Percentiles rank a stretch among this genome's conserved stretches.
Conservation (phyloP, 768 basidiomycete genomes). For the Psilocybe azurescens region DNA sequence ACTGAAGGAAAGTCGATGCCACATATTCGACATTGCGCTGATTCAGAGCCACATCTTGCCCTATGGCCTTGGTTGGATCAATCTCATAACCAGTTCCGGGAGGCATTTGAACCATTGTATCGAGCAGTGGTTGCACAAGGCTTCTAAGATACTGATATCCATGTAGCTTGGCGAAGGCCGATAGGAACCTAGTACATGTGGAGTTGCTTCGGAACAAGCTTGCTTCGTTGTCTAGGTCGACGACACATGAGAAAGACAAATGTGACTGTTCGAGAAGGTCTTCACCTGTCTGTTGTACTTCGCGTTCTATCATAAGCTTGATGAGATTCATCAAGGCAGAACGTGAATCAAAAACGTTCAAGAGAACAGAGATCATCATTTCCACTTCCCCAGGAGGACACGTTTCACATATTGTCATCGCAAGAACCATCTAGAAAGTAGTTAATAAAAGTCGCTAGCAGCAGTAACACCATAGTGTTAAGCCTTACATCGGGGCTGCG, state of each 20-base stretch:
- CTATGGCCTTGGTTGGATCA: constrained; percentile 65
- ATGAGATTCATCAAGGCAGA: constrained; percentile 73
- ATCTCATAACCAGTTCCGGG: constrained; percentile 78
- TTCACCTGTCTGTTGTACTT: constrained; percentile 78
- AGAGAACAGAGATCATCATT: constrained; percentile 81
- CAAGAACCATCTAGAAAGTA: constrained; percentile 65
- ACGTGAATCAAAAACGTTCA: constrained; percentile 86
- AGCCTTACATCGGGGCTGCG: constrained; percentile 73
- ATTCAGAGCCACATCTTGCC: constrained; percentile 71
- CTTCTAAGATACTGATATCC: constrained; percentile 91
- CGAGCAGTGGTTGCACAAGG: constrained; percentile 77
- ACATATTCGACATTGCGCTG: constrained; percentile 73
- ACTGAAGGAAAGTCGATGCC: constrained; percentile 74
- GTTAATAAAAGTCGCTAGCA: neutral
- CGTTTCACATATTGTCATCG: constrained; percentile 86
- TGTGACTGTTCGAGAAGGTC: neutral
- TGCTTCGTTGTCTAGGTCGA: constrained; percentile 69
- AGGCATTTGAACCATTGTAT: constrained; percentile 75
- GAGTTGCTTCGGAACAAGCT: constrained; percentile 90
- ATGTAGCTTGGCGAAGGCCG: constrained; percentile 86
- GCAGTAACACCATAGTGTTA: neutral
- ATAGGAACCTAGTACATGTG: constrained; percentile 85
- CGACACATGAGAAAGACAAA: neutral
- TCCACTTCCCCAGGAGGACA: constrained; percentile 83
- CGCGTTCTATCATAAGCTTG: constrained; percentile 85